Conservation (phyloP, 2,329 filamentous ascomycete species). For the Trichoderma sp. region DNA sequence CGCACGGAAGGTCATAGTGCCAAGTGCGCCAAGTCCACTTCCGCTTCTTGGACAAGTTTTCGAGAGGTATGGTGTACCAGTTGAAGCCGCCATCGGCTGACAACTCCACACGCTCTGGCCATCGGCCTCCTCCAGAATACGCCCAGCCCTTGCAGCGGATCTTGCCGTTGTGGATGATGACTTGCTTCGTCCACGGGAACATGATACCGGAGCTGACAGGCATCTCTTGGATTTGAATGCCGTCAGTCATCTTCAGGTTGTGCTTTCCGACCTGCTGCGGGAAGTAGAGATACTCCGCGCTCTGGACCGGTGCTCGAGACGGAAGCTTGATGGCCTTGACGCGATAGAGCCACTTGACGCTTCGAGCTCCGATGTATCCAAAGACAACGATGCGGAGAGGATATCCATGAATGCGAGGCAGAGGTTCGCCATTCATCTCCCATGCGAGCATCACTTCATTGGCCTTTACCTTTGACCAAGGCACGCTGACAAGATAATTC, state of each 20-base stretch:
- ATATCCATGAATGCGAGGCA: conserved; percentile 14
- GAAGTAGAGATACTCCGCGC: conserved; percentile 20
- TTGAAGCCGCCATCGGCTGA: conserved; percentile 14
- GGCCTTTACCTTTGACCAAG: conserved; percentile 20
- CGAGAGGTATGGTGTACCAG: conserved; percentile 14
- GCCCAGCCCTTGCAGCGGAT: conserved; percentile 21
- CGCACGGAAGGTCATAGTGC: conserved; percentile 12
- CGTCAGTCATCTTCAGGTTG: conserved; percentile 21
- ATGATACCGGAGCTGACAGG: conserved; percentile 19
- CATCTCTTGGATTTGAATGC: conserved; percentile 22
- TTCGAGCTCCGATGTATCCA: conserved; percentile 17
- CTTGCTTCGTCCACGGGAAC: conserved; percentile 18
- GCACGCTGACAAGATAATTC: conserved; percentile 22
- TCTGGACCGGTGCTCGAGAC: conserved; percentile 15
- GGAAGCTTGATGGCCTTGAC: conserved; percentile 23
- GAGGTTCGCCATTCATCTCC: conserved; percentile 15
- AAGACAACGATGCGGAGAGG: conserved; percentile 19
- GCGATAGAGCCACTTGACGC: conserved; percentile 23
- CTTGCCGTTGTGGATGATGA: conserved; percentile 20
- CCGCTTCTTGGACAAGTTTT: conserved; percentile 23
- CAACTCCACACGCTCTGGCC: conserved; percentile 22
- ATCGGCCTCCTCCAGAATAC: conserved; percentile 15
- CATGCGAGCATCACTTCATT: conserved; percentile 20
- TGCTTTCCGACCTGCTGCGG: conserved; percentile 23
- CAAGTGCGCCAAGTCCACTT: conserved; percentile 24